Conservation (phyloP, 1,139 yeast species). For the Diutina ranongensis region DNA sequence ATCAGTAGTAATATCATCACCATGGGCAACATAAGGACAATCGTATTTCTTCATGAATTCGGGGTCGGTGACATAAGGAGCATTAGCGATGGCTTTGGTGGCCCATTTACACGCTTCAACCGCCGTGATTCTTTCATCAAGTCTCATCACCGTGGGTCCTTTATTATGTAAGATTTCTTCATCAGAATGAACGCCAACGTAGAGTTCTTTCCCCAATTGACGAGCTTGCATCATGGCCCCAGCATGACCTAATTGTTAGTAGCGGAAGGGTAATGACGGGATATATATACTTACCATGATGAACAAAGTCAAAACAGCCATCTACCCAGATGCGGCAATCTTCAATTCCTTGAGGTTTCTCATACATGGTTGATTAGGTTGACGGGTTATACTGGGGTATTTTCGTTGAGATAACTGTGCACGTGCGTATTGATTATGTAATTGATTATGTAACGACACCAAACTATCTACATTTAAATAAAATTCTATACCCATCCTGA, state of each 20-base stretch:
- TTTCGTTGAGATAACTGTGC: background rate
- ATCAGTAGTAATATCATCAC: constrained; percentile 95
- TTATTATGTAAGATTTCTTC: constrained; percentile 73
- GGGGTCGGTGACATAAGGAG: constrained; percentile 95
- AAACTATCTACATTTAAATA: no score
- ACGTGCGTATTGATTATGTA: no score
- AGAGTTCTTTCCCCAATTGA: constrained; percentile 60
- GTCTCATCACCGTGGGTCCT: constrained; percentile 88
- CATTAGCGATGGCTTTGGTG: constrained; percentile 56
- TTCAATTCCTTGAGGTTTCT: constrained; percentile 35
- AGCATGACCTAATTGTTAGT: constrained; percentile 53
- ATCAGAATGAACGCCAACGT: constrained; percentile 87
- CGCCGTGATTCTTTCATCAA: constrained; percentile 69
- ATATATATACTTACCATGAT: constrained; percentile 58
- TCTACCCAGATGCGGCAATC: constrained; percentile 70
- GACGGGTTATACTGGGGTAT: no score
- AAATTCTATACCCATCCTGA: constrained; percentile 2
- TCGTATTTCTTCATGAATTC: constrained; percentile 59
- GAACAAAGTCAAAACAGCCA: constrained; percentile 96
- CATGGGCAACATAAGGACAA: constrained; percentile 89
- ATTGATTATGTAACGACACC: background rate
- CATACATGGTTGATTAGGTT: constrained; percentile 9
- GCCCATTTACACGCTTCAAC: constrained; percentile 91
- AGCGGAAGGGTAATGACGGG: constrained; percentile 8
- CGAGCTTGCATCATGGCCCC: constrained; percentile 94